Evolutionary conservation across 257 asterid species (phyloP), one percentile per base, ranked within the genome.

Genomic region (Sherardia arvensis): DNA sequence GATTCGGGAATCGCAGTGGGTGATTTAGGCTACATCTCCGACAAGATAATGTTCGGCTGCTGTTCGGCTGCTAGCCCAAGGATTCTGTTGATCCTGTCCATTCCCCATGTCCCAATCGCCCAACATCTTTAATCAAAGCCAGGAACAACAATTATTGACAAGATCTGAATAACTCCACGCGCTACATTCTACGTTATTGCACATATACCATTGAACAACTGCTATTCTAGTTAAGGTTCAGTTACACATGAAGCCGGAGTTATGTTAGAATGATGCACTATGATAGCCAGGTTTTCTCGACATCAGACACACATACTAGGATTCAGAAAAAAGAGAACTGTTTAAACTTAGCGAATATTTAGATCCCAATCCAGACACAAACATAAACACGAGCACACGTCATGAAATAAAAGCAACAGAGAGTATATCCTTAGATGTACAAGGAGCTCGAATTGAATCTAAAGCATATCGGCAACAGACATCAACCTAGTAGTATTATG

Each of bases 1-100:
- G 9, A 47, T 26, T 55, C 40, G 48, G 20, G 33, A 59, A 57
- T 26, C 11, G 15, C 36, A 28, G 1, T 22, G 71, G 71, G 7
- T 67, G 64, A 68, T 27, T 49, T 10, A 12, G 59, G 66, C 51
- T 47, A 72, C 63, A 67, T 73, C 64, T 64, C 69, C 62, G 69
- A 74, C 78, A 69, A 73, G 63, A 57, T 48, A 62, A 59, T 43
- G 33, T n/a, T 49, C 40, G 25, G 27, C 30, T 45, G 27, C 26
- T 43, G 33, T n/a, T 49, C 40, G 25, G 27, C 30, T 45, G 27
- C 26, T 11, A 34, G 21, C 27, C 20, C 10, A 14, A 28, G 59
- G 68, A 64, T 64, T 53, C 12, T 48, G 43, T 45, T 47, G 45
- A 54, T 47, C 43, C 2, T 17, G 26, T 38, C 49, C 38, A 23